phyloP scores from a whole-genome alignment of 352 stramenopile genomes.

The Phytophthora macrochlamydospora region DNA sequence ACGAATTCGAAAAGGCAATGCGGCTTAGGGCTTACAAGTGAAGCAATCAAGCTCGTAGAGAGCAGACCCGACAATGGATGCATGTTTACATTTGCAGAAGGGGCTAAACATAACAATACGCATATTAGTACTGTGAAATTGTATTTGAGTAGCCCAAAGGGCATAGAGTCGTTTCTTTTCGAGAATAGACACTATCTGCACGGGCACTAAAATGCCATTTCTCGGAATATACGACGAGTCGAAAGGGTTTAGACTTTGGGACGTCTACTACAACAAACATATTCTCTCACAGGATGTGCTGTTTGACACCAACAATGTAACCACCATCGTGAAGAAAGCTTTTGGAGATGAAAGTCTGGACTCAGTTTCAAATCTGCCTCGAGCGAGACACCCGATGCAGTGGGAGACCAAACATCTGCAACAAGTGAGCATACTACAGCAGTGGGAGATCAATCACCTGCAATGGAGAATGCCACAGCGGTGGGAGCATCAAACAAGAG shows the following conservation, averaged over 20 bases:
- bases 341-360: constrained; percentile 2
- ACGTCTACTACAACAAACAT: constrained; percentile 15
- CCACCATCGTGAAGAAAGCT: constrained; percentile 1
- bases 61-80: background rate
- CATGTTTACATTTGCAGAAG: constrained; percentile 5
- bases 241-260: constrained; percentile 7
- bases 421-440: background rate
- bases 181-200: constrained; percentile 4
- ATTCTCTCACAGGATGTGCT: constrained; percentile 11
- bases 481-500: background rate
- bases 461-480: background rate
- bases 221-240: constrained; percentile 9
- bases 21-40: background rate
- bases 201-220: constrained; percentile 9
- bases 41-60: background rate
- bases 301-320: constrained; percentile 13
- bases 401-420: background rate
- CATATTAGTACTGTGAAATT: background rate
- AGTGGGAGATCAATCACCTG: background rate
- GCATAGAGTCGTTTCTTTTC: background rate
- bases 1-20: background rate
- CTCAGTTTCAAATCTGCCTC: constrained; percentile 8
- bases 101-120: background rate
- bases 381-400: constrained; percentile 4
- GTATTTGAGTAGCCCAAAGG: background rate